A percentile compares a stretch with the other conserved stretches of the same genome.
Conservation (phyloP, 352 stramenopile genomes). For the Phytophthora pluvialis region DNA sequence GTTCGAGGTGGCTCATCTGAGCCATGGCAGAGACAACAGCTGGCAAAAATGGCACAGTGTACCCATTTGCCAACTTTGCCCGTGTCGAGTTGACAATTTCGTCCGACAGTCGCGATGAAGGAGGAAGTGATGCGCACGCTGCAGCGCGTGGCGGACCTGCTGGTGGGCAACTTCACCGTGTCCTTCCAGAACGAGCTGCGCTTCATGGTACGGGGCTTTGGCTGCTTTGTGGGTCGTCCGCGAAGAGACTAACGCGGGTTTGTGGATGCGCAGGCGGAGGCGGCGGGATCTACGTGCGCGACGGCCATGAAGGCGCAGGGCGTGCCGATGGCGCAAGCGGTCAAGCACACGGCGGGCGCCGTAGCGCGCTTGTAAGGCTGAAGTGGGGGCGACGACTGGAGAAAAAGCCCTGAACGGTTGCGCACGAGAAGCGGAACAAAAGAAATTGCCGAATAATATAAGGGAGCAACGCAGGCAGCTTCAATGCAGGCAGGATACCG, state of each 20-base stretch:
- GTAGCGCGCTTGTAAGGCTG: slow-evolving; percentile 58
- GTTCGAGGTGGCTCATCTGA: slow-evolving; percentile 1
- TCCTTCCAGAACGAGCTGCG: slow-evolving; percentile 89
- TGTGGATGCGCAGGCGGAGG: slow-evolving; percentile 57
- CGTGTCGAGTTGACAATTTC: background rate
- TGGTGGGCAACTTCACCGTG: slow-evolving; percentile 83
- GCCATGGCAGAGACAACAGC: slow-evolving; percentile 9
- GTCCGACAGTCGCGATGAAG: slow-evolving; percentile 52
- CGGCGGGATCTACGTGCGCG: slow-evolving; percentile 63
- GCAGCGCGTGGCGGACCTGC: slow-evolving; percentile 70
- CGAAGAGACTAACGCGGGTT: slow-evolving; percentile 12
- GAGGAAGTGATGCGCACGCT: slow-evolving; percentile 60
- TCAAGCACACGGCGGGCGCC: slow-evolving; percentile 73
- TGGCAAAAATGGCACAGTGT: background rate
- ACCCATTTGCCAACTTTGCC: background rate
- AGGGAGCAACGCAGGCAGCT: slow-evolving; percentile 7
- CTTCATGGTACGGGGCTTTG: slow-evolving; percentile 67
- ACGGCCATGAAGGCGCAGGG: slow-evolving; percentile 68
- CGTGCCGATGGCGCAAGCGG: slow-evolving; percentile 75
- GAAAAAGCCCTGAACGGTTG: slow-evolving; percentile 15
- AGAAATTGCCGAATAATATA: slow-evolving; percentile 15
- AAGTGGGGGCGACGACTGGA: slow-evolving; percentile 15
- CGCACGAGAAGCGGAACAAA: background rate
- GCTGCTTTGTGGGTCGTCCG: background rate
- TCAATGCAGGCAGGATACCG: slow-evolving; percentile 19